Evolutionary conservation across 176 grass and related monocot genomes (phyloP).

Genomic region (Canna indica): DNA sequence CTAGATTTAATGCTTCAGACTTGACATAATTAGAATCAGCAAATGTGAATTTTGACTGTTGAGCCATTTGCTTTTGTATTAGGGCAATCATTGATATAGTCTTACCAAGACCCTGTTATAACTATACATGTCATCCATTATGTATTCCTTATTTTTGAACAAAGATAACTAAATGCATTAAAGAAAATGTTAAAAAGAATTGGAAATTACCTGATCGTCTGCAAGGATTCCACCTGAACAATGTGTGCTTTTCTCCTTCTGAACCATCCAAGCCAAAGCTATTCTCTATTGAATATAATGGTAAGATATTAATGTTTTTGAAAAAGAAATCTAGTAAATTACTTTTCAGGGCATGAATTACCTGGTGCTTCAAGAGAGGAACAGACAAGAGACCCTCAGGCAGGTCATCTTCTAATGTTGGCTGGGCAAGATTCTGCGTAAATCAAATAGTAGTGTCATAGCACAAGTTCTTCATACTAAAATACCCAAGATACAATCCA

Average conservation of each 20-base stretch:
- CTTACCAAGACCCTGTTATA: slow-evolving; percentile 89
- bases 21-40: slow-evolving; percentile 54
- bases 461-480: slow-evolving; percentile 19
- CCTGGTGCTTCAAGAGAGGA: slow-evolving; percentile 88
- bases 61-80: slow-evolving; percentile 79
- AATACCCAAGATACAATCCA: background rate
- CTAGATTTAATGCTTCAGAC: slow-evolving; percentile 74
- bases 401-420: slow-evolving; percentile 76
- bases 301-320: slow-evolving; percentile 9
- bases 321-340: background rate
- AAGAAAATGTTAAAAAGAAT: background rate
- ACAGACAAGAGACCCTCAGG: slow-evolving; percentile 65
- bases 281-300: slow-evolving; percentile 66
- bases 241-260: slow-evolving; percentile 85
- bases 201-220: slow-evolving; percentile 87
- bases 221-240: slow-evolving; percentile 97
- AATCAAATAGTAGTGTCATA: slow-evolving; percentile 14
- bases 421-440: slow-evolving; percentile 53
- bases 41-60: slow-evolving; percentile 68
- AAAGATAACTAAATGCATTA: background rate
- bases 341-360: slow-evolving; percentile 13
- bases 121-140: background rate
- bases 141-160: background rate
- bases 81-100: slow-evolving; percentile 93
- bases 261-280: slow-evolving; percentile 98